Conservation (phyloP, 1,284 basidiomycete genomes). For the Pseudozyma tsukubaensis region DNA sequence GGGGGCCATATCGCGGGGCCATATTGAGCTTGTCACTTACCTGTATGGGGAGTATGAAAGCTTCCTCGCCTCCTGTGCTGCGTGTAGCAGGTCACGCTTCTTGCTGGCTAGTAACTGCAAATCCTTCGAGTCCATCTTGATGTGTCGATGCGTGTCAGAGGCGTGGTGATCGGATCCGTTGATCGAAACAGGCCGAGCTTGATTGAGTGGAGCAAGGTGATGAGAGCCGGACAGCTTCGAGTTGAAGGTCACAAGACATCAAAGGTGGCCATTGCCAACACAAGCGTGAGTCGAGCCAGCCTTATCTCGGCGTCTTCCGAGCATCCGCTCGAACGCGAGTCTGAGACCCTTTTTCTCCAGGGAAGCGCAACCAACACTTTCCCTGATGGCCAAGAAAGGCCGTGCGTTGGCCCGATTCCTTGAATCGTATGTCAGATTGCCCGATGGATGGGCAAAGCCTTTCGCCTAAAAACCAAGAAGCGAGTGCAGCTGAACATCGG, state of each 20-base stretch:
- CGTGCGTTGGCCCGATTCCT: not conserved
- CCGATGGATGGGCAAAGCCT: not conserved
- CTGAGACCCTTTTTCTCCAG: not conserved
- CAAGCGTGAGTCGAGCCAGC: too few species aligned
- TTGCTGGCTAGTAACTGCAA: constrained; percentile 41
- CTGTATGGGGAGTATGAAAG: constrained; percentile 65
- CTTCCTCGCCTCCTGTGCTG: constrained; percentile 58
- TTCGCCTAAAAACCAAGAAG: not conserved
- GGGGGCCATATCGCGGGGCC: too few species aligned
- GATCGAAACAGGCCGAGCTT: too few species aligned
- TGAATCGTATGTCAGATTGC: not conserved
- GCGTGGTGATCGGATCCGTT: too few species aligned
- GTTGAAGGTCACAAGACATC: constrained; percentile 29
- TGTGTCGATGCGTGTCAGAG: too few species aligned
- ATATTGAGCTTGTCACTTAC: constrained; percentile 19
- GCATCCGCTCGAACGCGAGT: constrained; percentile 14
- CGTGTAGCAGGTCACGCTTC: constrained; percentile 50
- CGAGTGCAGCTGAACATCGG: constrained; percentile 10
- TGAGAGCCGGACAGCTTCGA: not conserved
- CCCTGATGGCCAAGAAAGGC: too few species aligned
- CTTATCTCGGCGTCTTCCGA: constrained; percentile 26
- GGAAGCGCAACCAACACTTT: constrained; percentile 12
- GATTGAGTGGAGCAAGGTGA: not conserved
- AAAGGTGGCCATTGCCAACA: too few species aligned
- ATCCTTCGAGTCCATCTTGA: constrained; percentile 38